phyloP scores from a whole-genome alignment of 2,329 filamentous ascomycete genomes.

The Sphaceloma murrayae region DNA sequence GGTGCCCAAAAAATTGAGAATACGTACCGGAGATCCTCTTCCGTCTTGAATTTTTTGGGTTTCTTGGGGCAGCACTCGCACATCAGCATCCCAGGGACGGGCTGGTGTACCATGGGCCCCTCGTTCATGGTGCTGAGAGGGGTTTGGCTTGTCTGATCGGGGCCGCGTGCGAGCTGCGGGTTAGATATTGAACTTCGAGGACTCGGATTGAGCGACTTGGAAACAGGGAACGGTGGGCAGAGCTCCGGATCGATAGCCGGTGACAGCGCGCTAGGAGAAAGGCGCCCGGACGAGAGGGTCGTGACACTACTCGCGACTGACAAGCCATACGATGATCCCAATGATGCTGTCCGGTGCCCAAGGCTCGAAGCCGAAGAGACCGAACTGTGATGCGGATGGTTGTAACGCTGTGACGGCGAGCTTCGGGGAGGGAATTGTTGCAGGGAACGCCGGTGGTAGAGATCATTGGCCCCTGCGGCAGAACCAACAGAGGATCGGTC shows the following conservation, averaged over 20 bases:
- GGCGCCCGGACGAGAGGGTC: slow-evolving; percentile 52
- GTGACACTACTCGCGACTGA: slow-evolving; percentile 57
- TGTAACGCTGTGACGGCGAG: slow-evolving; percentile 42
- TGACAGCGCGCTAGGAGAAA: slow-evolving; percentile 52
- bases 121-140: slow-evolving; percentile 31
- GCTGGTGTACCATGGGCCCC: slow-evolving; percentile 38
- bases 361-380: slow-evolving; percentile 57
- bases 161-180: slow-evolving; percentile 34
- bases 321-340: slow-evolving; percentile 48
- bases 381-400: slow-evolving; percentile 50
- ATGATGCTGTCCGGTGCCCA: slow-evolving; percentile 51
- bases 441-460: slow-evolving; percentile 46
- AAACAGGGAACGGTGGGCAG: slow-evolving; percentile 46
- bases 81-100: slow-evolving; percentile 48
- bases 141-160: slow-evolving; percentile 24
- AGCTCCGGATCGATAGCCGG: slow-evolving; percentile 47
- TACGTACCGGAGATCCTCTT: slow-evolving; percentile 72
- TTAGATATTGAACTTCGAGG: slow-evolving; percentile 33
- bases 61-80: slow-evolving; percentile 97
- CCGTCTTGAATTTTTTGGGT: slow-evolving; percentile 84
- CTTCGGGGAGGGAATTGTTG: slow-evolving; percentile 49
- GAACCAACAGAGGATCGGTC: slow-evolving; percentile 38
- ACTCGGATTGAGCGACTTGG: slow-evolving; percentile 36
- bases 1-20: too few species aligned
- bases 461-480: slow-evolving; percentile 37